Evolutionary conservation across 106 monocot genomes (phyloP).

Genomic region (Iris macrosiphon): DNA sequence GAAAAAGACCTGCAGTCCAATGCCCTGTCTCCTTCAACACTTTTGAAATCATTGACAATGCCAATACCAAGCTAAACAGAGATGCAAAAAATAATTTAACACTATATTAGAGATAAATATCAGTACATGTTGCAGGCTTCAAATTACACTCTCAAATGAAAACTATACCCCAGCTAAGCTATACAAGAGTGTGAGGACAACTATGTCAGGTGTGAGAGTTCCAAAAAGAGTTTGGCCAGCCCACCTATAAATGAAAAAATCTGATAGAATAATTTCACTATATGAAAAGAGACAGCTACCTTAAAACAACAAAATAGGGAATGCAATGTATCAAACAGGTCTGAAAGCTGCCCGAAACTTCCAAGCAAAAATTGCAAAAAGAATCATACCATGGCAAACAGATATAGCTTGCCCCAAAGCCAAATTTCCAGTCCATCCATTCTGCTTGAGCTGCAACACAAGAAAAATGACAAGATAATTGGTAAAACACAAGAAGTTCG

Average conservation of each 20-base stretch:
- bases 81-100: neutral
- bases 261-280: neutral
- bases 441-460: slow-evolving; percentile 81
- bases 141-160: neutral
- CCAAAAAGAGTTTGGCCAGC: slow-evolving; percentile 97
- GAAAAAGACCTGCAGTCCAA: slow-evolving; percentile 71
- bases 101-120: neutral
- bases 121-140: slow-evolving; percentile 16
- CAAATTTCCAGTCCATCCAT: slow-evolving; percentile 95
- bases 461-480: neutral
- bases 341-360: neutral
- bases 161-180: slow-evolving; percentile 90
- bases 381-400: slow-evolving; percentile 81
- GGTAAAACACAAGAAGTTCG: neutral
- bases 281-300: neutral
- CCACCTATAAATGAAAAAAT: slow-evolving; percentile 56
- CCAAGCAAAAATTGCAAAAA: neutral
- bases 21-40: slow-evolving; percentile 86
- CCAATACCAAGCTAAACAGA: slow-evolving; percentile 77
- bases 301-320: neutral
- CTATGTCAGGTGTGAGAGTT: slow-evolving; percentile 79
- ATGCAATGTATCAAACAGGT: neutral
- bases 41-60: slow-evolving; percentile 96
- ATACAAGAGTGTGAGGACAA: slow-evolving; percentile 86
- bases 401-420: slow-evolving; percentile 85